Conservation (phyloP, 2,329 filamentous ascomycete species). For the Graphilbum sp. region DNA sequence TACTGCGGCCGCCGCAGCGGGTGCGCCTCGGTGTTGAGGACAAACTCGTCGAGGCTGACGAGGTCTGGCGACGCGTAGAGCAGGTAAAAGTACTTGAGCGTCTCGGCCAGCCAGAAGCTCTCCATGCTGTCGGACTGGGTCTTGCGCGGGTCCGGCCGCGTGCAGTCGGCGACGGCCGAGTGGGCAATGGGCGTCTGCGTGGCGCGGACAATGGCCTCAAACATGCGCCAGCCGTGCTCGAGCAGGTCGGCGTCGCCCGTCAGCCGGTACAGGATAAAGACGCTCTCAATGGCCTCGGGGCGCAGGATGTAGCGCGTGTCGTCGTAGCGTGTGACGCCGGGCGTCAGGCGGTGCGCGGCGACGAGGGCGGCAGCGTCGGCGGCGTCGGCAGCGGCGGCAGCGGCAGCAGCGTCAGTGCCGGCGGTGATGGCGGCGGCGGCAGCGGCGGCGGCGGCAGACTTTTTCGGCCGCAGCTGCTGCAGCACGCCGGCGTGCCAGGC, state of each 20-base stretch:
- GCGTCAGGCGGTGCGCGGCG: slow-evolving; percentile 17
- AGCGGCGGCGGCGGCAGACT: neutral
- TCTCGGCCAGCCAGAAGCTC: slow-evolving; percentile 61
- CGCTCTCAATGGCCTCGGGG: slow-evolving; percentile 35
- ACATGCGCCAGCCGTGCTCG: slow-evolving; percentile 32
- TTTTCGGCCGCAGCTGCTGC: neutral
- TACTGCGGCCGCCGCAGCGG: slow-evolving; percentile 14
- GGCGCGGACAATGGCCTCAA: slow-evolving; percentile 22
- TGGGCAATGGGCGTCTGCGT: slow-evolving; percentile 27
- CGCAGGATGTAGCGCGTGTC: slow-evolving; percentile 27
- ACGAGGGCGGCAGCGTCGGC: neutral
- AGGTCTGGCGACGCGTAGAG: slow-evolving; percentile 48
- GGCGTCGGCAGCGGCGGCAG: neutral
- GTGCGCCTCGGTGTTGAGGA: slow-evolving; percentile 44
- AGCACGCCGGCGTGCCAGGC: neutral
- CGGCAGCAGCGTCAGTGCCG: neutral
- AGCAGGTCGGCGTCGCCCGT: slow-evolving; percentile 27
- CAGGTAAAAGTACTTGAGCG: slow-evolving; percentile 63
- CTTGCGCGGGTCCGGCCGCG: slow-evolving; percentile 1
- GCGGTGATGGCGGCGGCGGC: slow-evolving; percentile 3
- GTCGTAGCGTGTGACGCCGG: slow-evolving; percentile 38
- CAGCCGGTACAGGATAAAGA: slow-evolving; percentile 34
- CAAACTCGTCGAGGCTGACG: slow-evolving; percentile 54
- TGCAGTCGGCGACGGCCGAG: slow-evolving; percentile 23
- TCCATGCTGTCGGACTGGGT: slow-evolving; percentile 9